These are phyloP conservation scores for Agapanthus africanus DNA, from an alignment of 106 monocot genomes.

Conservation along the genomic window DNA sequence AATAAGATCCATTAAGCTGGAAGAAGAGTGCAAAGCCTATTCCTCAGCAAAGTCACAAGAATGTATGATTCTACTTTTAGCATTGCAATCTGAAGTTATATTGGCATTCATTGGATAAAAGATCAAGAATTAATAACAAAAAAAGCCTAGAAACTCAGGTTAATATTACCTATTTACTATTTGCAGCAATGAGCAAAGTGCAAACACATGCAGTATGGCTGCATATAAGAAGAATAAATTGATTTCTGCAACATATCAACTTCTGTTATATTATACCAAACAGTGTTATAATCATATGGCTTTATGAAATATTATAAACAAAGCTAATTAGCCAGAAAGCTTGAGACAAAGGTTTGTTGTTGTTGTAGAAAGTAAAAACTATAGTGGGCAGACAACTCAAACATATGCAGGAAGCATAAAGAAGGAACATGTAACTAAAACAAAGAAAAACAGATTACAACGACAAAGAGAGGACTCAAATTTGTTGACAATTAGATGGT, in stretches of 20 bases:
- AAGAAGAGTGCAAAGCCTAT: too few species aligned
- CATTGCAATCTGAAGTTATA: not conserved
- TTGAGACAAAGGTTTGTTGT: too few species aligned
- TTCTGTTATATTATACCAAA: not conserved
- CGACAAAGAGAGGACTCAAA: not conserved
- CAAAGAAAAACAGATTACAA: not conserved
- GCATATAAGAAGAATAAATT: not conserved
- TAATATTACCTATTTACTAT: not conserved
- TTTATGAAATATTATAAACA: not conserved
- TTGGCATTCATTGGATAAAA: not conserved
- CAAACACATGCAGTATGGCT: not conserved
- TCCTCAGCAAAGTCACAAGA: too few species aligned
- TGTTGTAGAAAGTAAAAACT: not conserved
- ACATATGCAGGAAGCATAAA: not conserved
- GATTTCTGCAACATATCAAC: not conserved
- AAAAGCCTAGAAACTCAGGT: not conserved
- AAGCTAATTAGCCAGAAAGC: too few species aligned
- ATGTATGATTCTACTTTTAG: not conserved
- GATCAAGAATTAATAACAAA: not conserved
- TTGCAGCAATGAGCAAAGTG: not conserved
- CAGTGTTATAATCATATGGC: not conserved
- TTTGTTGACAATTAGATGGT: not conserved
- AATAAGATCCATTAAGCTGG: too few species aligned
- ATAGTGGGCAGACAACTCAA: not conserved
- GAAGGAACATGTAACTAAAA: too few species aligned